Evolutionary conservation across 805 yeast genomes (phyloP).

Genomic region (Saccharomycopsis babjevae): DNA sequence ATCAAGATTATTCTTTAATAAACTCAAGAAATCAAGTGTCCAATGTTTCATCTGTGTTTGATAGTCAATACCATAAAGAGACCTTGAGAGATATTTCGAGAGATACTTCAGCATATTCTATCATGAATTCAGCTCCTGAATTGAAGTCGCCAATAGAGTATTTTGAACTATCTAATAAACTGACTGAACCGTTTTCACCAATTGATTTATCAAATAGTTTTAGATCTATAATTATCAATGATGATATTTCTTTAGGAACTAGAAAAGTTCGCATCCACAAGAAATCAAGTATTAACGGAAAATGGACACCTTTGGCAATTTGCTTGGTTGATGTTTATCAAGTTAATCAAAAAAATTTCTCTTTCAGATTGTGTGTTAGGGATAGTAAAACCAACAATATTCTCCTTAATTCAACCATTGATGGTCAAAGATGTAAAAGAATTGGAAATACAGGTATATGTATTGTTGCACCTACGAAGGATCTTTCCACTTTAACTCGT

Average conservation of each 20-base stretch:
- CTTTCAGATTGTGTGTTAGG: constrained; percentile 5
- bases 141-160: neutral
- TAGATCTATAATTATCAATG: neutral
- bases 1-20: constrained; percentile 11
- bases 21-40: constrained; percentile 9
- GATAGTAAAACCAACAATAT: constrained; percentile 12
- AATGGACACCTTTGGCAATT: constrained; percentile 17
- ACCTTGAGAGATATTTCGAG: neutral
- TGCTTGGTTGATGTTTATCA: constrained; percentile 4
- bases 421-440: constrained; percentile 6
- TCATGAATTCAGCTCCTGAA: neutral
- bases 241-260: neutral
- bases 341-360: neutral
- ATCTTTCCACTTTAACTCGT: constrained; percentile 2
- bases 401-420: constrained; percentile 12
- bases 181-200: neutral
- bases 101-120: neutral
- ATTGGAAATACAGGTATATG: constrained; percentile 17
- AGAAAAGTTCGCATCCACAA: constrained; percentile 16
- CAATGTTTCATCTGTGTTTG: neutral
- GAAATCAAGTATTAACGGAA: constrained; percentile 16
- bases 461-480: constrained; percentile 14
- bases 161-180: neutral
- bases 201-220: neutral
- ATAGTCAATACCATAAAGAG: neutral